Conservation (phyloP, 1,284 basidiomycete genomes). For the Stygiomarasmius scandens region DNA sequence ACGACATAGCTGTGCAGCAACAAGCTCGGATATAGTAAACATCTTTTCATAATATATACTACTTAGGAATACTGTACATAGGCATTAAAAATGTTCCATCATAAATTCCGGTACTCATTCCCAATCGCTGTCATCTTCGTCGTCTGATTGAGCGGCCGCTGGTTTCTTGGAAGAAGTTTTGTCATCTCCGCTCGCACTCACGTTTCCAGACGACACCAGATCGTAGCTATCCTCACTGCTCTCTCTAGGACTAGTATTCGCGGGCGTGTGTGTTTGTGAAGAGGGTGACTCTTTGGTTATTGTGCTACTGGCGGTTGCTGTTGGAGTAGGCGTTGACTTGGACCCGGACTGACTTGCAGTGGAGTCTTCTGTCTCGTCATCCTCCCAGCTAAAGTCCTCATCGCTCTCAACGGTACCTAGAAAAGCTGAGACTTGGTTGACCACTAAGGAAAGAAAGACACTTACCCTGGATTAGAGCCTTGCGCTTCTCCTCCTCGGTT, state of each 20-base stretch:
- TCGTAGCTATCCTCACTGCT: constrained; percentile 77
- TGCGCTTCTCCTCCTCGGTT: constrained; percentile 80
- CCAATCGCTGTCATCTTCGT: constrained; percentile 44
- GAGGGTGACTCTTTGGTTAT: constrained; percentile 21
- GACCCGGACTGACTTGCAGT: constrained; percentile 14
- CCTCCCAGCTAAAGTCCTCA: constrained; percentile 83
- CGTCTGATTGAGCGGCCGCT: constrained; percentile 30
- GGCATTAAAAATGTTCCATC: neutral
- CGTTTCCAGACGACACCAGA: constrained; percentile 56
- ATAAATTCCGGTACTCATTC: constrained; percentile 42
- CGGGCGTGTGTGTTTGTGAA: constrained; percentile 38
- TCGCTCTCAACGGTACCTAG: constrained; percentile 63
- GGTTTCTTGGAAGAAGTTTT: constrained; percentile 28
- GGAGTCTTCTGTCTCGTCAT: constrained; percentile 65
- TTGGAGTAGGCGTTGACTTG: constrained; percentile 24
- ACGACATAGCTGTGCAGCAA: no score
- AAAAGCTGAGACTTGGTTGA: constrained; percentile 13
- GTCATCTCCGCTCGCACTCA: constrained; percentile 34
- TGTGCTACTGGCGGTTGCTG: constrained; percentile 14
- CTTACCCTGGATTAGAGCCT: constrained; percentile 78
- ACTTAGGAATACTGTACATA: neutral
- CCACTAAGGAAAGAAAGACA: constrained; percentile 1
- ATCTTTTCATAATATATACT: neutral
- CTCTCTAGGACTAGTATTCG: constrained; percentile 52
- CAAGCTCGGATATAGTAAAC: neutral